phyloP scores from a whole-genome alignment of 805 yeast species.

The Ogataea chonburiensis region DNA sequence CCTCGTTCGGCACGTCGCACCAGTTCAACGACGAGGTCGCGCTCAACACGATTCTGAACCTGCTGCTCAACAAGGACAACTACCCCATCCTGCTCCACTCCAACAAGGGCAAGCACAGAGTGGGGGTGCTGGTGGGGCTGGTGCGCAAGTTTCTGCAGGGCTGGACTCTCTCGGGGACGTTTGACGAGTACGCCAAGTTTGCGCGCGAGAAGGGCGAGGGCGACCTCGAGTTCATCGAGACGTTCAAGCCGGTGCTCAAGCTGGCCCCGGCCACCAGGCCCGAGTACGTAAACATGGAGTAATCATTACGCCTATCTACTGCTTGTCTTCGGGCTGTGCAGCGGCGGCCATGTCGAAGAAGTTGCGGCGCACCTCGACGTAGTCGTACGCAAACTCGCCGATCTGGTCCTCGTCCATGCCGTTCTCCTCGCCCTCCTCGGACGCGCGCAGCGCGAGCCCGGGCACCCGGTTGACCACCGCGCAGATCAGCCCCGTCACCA shows the following conservation, averaged over 20 bases:
- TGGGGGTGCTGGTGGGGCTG: conserved; percentile 90
- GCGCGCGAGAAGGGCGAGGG: conserved; percentile 93
- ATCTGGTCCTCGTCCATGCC: conserved; percentile 97
- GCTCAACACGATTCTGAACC: conserved; percentile 53
- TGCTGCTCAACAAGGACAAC: conserved; percentile 62
- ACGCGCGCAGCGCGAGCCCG: conserved; percentile 73
- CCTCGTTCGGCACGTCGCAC: conserved; percentile 54
- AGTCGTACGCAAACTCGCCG: conserved; percentile 98
- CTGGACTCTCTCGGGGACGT: conserved; percentile 90
- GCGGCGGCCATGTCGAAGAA: conserved; percentile 45
- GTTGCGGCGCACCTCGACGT: conserved; percentile 94
- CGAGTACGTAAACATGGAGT: conserved; percentile 47
- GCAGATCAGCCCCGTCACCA: conserved; percentile 75
- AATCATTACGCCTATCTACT: conserved; percentile 2
- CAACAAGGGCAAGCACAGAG: conserved; percentile 95
- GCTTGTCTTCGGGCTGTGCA: neutral
- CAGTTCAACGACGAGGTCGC: conserved; percentile 56
- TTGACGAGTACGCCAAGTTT: conserved; percentile 89
- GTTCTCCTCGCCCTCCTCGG: conserved; percentile 78
- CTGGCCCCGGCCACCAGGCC: conserved; percentile 55
- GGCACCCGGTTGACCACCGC: conserved; percentile 75
- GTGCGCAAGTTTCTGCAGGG: conserved; percentile 84
- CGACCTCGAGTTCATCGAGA: conserved; percentile 86
- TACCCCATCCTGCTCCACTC: conserved; percentile 90
- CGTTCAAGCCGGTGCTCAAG: conserved; percentile 63